A percentile compares a stretch with the other conserved stretches of the same genome.
Conservation (phyloP, 148 eudicot genomes). For the Talinum fruticosum region DNA sequence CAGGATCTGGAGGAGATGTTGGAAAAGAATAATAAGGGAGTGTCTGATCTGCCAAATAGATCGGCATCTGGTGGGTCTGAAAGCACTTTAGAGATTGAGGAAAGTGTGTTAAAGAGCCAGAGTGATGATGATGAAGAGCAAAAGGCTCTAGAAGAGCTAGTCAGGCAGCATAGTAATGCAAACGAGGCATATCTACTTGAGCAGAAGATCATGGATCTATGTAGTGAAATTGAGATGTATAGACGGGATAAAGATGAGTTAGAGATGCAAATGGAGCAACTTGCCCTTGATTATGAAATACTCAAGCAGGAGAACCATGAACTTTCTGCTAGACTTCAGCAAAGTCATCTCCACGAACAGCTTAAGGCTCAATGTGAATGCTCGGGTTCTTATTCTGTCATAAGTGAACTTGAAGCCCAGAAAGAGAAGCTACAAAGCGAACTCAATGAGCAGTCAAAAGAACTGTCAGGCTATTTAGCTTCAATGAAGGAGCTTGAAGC, state of each 20-base stretch:
- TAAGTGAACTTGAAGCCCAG: conserved; percentile 29
- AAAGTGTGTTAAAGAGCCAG: conserved; percentile 34
- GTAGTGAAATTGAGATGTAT: conserved; percentile 69
- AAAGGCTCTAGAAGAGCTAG: conserved; percentile 76
- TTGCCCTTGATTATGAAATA: conserved; percentile 90
- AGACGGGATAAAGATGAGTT: conserved; percentile 85
- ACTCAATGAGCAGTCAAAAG: conserved; percentile 29
- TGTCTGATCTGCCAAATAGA: conserved; percentile 27
- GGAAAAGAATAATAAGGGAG: conserved; percentile 54
- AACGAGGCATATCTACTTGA: conserved; percentile 63
- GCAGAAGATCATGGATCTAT: conserved; percentile 69
- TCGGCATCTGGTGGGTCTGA: conserved; percentile 21
- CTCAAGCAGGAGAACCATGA: conserved; percentile 92
- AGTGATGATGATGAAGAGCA: conserved; percentile 75
- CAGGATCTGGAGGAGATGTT: conserved; percentile 84
- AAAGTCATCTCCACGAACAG: conserved; percentile 75
- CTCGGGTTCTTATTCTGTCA: conserved; percentile 48
- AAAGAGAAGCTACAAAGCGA: conserved; percentile 37
- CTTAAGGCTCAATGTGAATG: conserved; percentile 83
- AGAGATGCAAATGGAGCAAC: conserved; percentile 96
- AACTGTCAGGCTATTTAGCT: conserved; percentile 31
- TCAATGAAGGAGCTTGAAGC: conserved; percentile 31
- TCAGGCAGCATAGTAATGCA: conserved; percentile 62
- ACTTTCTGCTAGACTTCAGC: conserved; percentile 62
- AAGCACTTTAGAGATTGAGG: conserved; percentile 35